These are phyloP conservation scores for Cutaneotrichosporon cutaneum DNA, from an alignment of 1,284 basidiomycete species.

Conservation along the genomic window DNA sequence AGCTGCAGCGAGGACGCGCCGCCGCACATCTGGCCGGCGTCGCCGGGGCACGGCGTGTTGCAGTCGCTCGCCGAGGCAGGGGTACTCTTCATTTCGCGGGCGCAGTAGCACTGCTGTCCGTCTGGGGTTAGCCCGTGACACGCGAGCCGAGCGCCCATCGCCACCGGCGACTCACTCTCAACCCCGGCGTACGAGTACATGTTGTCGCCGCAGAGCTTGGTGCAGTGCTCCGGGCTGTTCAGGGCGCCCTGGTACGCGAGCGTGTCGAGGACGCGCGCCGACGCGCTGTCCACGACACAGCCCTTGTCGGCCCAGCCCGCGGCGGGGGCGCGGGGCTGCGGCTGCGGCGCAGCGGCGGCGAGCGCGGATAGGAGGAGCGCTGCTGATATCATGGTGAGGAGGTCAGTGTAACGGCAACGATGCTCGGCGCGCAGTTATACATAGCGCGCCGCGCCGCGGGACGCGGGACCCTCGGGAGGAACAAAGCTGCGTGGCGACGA, in stretches of 20 bases:
- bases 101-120: conserved; percentile 18
- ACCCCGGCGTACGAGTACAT: conserved; percentile 49
- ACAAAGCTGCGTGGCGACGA: too few species aligned
- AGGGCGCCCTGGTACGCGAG: conserved; percentile 15
- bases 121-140: conserved; percentile 12
- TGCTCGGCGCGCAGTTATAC: too few species aligned
- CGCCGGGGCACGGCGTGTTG: conserved; percentile 6
- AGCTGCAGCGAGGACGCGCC: background rate
- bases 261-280: conserved; percentile 28
- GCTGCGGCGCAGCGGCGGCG: background rate
- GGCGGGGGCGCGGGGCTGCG: background rate
- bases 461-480: too few species aligned
- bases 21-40: conserved; percentile 12
- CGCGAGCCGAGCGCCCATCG: background rate
- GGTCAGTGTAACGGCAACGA: too few species aligned
- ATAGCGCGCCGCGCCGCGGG: too few species aligned
- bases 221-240: conserved; percentile 47
- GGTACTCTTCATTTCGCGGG: background rate
- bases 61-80: conserved; percentile 1
- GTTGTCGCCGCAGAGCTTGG: conserved; percentile 38
- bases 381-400: background rate
- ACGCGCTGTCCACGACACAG: conserved; percentile 37
- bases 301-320: conserved; percentile 29
- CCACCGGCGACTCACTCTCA: conserved; percentile 31
- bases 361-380: background rate